A percentile compares a stretch with the other conserved stretches of the same genome.
Conservation (phyloP, 805 yeast species). For the Brettanomyces naardenensis region DNA sequence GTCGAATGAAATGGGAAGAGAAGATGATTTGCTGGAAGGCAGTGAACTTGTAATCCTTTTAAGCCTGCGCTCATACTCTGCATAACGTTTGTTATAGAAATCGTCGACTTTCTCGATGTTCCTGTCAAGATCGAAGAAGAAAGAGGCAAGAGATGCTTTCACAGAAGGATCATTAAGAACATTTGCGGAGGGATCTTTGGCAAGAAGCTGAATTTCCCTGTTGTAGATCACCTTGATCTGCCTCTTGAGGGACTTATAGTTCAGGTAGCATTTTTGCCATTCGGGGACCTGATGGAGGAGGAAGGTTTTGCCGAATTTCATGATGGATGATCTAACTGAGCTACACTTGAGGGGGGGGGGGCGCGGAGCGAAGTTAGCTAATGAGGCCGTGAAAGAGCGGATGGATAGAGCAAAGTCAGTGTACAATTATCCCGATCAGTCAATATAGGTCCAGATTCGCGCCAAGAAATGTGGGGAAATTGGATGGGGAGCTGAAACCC, state of each 20-base stretch:
- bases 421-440: too few species aligned
- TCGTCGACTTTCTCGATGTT: conserved; percentile 76
- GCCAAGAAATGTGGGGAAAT: too few species aligned
- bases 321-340: too few species aligned
- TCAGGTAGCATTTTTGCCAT: conserved; percentile 78
- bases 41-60: conserved; percentile 36
- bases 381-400: too few species aligned
- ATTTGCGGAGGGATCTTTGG: conserved; percentile 20
- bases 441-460: too few species aligned
- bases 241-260: conserved; percentile 78
- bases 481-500: too few species aligned
- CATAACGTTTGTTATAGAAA: conserved; percentile 64
- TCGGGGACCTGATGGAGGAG: conserved; percentile 87
- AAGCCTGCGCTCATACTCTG: conserved; percentile 69
- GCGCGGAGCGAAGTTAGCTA: too few species aligned
- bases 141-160: conserved; percentile 45
- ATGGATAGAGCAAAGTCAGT: too few species aligned
- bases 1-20: conserved; percentile 6
- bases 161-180: conserved; percentile 34
- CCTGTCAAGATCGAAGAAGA: conserved; percentile 71
- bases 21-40: conserved; percentile 8
- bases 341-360: too few species aligned
- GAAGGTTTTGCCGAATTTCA: conserved; percentile 81
- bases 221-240: conserved; percentile 58
- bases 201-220: conserved; percentile 29